Conservation (phyloP, 2,329 filamentous ascomycete species). For the Fusarium secorum region DNA sequence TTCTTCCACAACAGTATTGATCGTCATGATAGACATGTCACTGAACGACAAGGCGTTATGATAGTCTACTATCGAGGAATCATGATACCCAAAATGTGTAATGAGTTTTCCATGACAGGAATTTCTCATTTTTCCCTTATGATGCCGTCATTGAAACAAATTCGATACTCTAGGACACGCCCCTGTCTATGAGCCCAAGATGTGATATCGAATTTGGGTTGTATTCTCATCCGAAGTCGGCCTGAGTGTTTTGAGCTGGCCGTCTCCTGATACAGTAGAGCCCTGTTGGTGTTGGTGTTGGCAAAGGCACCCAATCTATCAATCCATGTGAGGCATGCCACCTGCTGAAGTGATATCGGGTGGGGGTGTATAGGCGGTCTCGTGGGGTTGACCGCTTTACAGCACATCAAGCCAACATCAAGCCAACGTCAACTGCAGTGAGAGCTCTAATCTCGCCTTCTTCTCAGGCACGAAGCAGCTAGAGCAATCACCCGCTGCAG, state of each 20-base stretch:
- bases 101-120: not conserved
- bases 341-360: conserved; percentile 9
- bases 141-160: conserved; percentile 22
- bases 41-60: conserved; percentile 2
- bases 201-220: not conserved
- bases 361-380: conserved; percentile 19
- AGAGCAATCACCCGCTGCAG: conserved; percentile 16
- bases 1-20: not conserved
- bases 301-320: conserved; percentile 4
- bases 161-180: conserved; percentile 1
- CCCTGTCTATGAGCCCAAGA: not conserved
- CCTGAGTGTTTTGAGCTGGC: not conserved
- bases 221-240: conserved; percentile 4
- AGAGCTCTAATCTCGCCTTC: not conserved
- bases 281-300: not conserved
- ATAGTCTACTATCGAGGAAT: conserved; percentile 1
- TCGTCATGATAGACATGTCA: conserved; percentile 12
- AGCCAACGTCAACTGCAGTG: not conserved
- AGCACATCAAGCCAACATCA: not conserved
- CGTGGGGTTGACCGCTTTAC: conserved; percentile 12
- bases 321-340: conserved; percentile 24
- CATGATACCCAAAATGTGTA: conserved; percentile 3
- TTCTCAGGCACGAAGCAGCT: conserved; percentile 12
- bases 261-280: conserved; percentile 17
- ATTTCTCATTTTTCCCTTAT: not conserved